A percentile compares a stretch with the other conserved stretches of the same genome.
phyloP scores from a whole-genome alignment of 176 grass and related monocot species.

The Pontederia paniculata region DNA sequence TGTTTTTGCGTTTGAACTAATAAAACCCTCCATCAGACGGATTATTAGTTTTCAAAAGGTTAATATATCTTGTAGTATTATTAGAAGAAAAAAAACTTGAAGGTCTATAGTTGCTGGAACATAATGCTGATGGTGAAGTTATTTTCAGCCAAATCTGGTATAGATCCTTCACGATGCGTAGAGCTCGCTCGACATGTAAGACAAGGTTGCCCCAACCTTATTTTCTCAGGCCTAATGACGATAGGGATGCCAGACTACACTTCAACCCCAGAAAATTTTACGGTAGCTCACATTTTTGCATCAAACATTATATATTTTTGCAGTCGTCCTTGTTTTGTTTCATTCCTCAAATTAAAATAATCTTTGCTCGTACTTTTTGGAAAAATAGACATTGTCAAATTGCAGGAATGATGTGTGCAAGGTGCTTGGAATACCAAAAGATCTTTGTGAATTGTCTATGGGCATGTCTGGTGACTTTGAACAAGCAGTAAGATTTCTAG shows the following conservation, averaged over 20 bases:
- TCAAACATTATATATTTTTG: neutral
- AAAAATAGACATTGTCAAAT: slow-evolving; percentile 38
- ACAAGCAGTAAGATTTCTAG: slow-evolving; percentile 53
- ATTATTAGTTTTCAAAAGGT: too few species aligned
- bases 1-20: too few species aligned
- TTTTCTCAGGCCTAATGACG: slow-evolving; percentile 90
- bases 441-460: slow-evolving; percentile 83
- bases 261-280: slow-evolving; percentile 81
- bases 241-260: slow-evolving; percentile 85
- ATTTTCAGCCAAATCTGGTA: slow-evolving; percentile 80
- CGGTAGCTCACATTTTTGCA: slow-evolving; percentile 25
- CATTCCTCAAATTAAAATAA: neutral
- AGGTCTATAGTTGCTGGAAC: neutral
- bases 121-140: neutral
- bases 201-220: slow-evolving; percentile 46
- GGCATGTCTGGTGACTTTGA: slow-evolving; percentile 99
- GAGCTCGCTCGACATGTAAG: slow-evolving; percentile 76
- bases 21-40: too few species aligned
- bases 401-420: slow-evolving; percentile 57
- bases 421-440: slow-evolving; percentile 60
- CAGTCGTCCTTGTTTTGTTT: neutral
- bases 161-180: slow-evolving; percentile 52
- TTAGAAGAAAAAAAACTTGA: neutral
- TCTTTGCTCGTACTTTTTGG: slow-evolving; percentile 1
- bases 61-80: neutral